These are phyloP conservation scores for Pythium phragmitis DNA, from an alignment of 352 stramenopile species.

Conservation along the genomic window DNA sequence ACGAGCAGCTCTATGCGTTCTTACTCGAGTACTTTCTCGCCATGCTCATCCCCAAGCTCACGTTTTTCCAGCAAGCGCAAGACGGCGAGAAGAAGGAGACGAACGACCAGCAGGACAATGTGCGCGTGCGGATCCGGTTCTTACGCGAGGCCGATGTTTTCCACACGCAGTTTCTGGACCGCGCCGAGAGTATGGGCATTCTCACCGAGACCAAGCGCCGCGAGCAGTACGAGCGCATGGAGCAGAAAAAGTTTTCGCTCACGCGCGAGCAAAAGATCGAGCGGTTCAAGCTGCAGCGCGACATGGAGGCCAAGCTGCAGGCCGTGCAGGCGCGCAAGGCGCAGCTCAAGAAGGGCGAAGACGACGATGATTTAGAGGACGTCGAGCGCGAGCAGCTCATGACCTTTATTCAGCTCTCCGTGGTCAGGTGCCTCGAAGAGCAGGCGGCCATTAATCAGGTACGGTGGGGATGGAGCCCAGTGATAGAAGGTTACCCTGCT, in stretches of 20 bases:
- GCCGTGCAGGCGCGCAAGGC: conserved; percentile 50
- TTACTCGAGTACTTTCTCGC: conserved; percentile 81
- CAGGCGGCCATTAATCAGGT: conserved; percentile 70
- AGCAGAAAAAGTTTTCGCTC: conserved; percentile 62
- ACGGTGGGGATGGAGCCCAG: neutral
- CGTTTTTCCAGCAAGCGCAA: conserved; percentile 50
- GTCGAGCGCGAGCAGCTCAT: conserved; percentile 81
- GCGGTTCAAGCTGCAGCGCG: conserved; percentile 73
- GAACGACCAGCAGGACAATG: conserved; percentile 58
- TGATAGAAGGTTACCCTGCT: no score
- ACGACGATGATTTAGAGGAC: conserved; percentile 70
- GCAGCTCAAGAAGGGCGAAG: conserved; percentile 41
- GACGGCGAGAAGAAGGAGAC: neutral
- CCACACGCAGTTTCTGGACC: conserved; percentile 75
- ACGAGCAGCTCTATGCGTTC: conserved; percentile 78
- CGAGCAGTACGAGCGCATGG: conserved; percentile 76
- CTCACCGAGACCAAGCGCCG: conserved; percentile 65
- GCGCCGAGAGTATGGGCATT: conserved; percentile 57
- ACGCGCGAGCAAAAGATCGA: conserved; percentile 80
- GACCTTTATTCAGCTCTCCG: conserved; percentile 71
- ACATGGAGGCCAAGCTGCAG: conserved; percentile 70
- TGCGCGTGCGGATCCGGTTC: conserved; percentile 61
- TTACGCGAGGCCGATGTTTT: conserved; percentile 75
- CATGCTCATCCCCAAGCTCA: conserved; percentile 74
- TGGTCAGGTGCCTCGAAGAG: conserved; percentile 80